These are phyloP conservation scores for Trichoderma asperellum DNA, from an alignment of 2,329 filamentous ascomycete species.

Conservation along the genomic window DNA sequence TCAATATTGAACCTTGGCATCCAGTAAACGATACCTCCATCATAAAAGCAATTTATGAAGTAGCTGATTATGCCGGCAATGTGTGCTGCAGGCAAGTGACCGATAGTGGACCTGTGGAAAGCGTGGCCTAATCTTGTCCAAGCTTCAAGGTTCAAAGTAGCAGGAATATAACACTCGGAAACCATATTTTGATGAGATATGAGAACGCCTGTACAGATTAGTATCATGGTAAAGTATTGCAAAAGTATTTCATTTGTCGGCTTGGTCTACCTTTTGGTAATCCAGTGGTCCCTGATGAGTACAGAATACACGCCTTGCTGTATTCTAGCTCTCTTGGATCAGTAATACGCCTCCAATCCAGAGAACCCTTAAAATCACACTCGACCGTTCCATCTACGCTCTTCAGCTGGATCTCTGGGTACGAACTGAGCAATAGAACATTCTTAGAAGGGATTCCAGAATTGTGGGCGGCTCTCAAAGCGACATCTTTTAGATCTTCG, in stretches of 20 bases:
- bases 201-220: slow-evolving; percentile 40
- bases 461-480: slow-evolving; percentile 53
- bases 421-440: slow-evolving; percentile 56
- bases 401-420: slow-evolving; percentile 36
- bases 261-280: slow-evolving; percentile 47
- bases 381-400: slow-evolving; percentile 34
- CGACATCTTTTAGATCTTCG: slow-evolving; percentile 51
- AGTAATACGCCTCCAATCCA: slow-evolving; percentile 60
- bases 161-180: slow-evolving; percentile 41
- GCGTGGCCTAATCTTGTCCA: slow-evolving; percentile 37
- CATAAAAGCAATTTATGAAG: slow-evolving; percentile 46
- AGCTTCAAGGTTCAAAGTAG: slow-evolving; percentile 38
- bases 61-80: slow-evolving; percentile 53
- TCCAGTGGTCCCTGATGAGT: slow-evolving; percentile 55
- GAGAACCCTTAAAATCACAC: slow-evolving; percentile 41
- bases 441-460: slow-evolving; percentile 49
- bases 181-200: slow-evolving; percentile 53
- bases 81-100: slow-evolving; percentile 52
- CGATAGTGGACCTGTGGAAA: slow-evolving; percentile 44
- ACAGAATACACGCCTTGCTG: slow-evolving; percentile 49
- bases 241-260: neutral
- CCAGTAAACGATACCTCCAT: slow-evolving; percentile 60
- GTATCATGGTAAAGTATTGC: neutral
- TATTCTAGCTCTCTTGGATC: slow-evolving; percentile 50
- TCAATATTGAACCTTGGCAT: slow-evolving; percentile 63